Evolutionary conservation across 73 alveolate genomes (phyloP), one percentile per base, ranked within the genome.

Genomic region (Diophrys appendiculata): DNA sequence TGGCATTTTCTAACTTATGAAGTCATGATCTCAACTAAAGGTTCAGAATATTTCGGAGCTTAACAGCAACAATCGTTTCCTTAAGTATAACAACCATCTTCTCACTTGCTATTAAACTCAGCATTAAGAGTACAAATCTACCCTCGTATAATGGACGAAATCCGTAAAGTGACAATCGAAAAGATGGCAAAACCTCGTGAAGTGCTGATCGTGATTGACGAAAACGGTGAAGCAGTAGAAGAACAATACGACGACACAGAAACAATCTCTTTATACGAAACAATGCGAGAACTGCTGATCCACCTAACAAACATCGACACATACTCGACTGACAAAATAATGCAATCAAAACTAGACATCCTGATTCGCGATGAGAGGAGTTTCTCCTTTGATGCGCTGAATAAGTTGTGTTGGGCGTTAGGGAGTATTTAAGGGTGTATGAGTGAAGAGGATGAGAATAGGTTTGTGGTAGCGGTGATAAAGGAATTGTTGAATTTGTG

Each of bases 181-280:
- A 90, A 86, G 78, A 97, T 96, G 99, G 99, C 97, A 18, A 97
- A 97, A 81, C 99, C 99, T n/a, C 68, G 93, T 72, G 99, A 97
- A 93, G 99, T 97, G 3, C 92, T 95, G 72, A 94, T 97, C 18
- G 91, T 91, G 32, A 89, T 92, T 11, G 98, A 94, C 82, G 98
- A 94, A 60, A 84, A 81, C 72, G 98, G 98, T 1, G 78, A 89
- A 3, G 94, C 97, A 1, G 93, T 89, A 3, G 93, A 91, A 72
- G 97, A 92, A 71, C 94, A 78, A 27, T 60, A 82, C 68, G 78
- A 73, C 73, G 97, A 94, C 73, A 92, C 98, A 52, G 98, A 94
- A 72, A 91, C 93, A 29, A 87, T 89, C 78, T 81, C 88, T 35
- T 79, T 93, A 56, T 94, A 94, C 68, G 96, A 94, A 56, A 72